These are phyloP conservation scores for Fusarium sp. DNA, from an alignment of 2,329 filamentous ascomycete species.

Conservation along the genomic window DNA sequence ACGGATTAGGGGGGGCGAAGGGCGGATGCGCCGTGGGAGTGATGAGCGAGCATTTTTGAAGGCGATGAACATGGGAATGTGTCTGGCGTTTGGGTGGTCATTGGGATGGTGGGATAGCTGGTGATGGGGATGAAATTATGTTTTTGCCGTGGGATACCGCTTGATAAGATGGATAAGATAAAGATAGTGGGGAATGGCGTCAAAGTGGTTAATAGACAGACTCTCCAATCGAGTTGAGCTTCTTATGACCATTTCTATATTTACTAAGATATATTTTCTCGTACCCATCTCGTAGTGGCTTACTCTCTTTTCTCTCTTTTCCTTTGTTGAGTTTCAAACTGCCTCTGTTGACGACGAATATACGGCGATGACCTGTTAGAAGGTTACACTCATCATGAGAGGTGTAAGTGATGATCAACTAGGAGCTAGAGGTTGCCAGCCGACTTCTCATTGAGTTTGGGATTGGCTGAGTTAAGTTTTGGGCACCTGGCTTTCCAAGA, in stretches of 20 bases:
- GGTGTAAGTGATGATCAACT: neutral
- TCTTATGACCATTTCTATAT: neutral
- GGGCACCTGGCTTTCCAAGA: accelerated
- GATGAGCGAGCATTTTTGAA: conserved; percentile 22
- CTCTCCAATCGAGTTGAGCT: neutral
- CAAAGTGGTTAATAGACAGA: neutral
- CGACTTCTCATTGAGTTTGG: accelerated
- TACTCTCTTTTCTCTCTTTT: accelerated
- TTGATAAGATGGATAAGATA: conserved; percentile 33
- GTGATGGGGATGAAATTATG: conserved; percentile 26
- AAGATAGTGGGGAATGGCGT: neutral
- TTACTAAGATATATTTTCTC: accelerated
- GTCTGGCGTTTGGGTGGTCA: too few species aligned
- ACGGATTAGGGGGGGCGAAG: conserved; percentile 2
- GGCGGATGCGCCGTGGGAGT: conserved; percentile 13
- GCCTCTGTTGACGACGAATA: accelerated
- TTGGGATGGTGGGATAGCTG: neutral
- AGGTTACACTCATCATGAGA: neutral
- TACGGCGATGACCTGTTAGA: too few species aligned
- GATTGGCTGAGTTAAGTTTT: accelerated
- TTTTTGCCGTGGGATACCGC: conserved; percentile 38
- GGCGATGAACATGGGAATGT: conserved; percentile 32
- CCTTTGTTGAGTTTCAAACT: accelerated
- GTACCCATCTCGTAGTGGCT: accelerated
- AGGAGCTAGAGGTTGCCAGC: neutral